A percentile compares a stretch with the other conserved stretches of the same genome.
phyloP scores from a whole-genome alignment of 2,329 filamentous ascomycete genomes.

The Colletotrichum lini region DNA sequence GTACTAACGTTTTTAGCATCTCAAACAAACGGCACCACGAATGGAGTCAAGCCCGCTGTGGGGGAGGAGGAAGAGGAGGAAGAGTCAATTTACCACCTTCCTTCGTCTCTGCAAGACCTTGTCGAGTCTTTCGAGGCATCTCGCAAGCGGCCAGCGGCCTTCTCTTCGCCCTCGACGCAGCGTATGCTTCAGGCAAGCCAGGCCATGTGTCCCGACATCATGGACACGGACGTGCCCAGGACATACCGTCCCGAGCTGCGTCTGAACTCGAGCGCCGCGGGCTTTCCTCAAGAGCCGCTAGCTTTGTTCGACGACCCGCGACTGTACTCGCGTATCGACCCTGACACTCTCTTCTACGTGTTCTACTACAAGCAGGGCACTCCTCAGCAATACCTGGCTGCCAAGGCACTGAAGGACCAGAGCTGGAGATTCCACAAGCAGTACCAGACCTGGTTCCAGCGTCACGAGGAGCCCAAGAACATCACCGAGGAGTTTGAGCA shows the following conservation, averaged over 20 bases:
- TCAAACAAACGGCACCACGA: conserved; percentile 66
- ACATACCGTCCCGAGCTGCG: conserved; percentile 88
- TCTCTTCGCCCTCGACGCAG: conserved; percentile 76
- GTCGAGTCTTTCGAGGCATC: conserved; percentile 91
- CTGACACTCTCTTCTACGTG: conserved; percentile 97
- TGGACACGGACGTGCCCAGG: conserved; percentile 85
- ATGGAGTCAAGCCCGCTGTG: conserved; percentile 67
- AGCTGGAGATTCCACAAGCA: conserved; percentile 99
- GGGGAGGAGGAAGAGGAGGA: conserved; percentile 69
- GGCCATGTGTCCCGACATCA: conserved; percentile 78
- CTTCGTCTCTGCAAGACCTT: conserved; percentile 88
- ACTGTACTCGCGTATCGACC: conserved; percentile 90
- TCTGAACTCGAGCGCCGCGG: conserved; percentile 79
- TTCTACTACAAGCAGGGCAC: conserved; percentile 99
- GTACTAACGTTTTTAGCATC: conserved; percentile 48
- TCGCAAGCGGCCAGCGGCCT: conserved; percentile 76
- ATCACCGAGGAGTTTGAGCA: conserved; percentile 99
- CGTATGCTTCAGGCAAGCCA: conserved; percentile 84
- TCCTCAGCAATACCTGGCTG: conserved; percentile 94
- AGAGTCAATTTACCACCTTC: conserved; percentile 93
- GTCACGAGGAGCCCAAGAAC: conserved; percentile 97
- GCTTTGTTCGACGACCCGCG: conserved; percentile 92
- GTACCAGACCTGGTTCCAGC: conserved; percentile 99
- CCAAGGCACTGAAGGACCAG: conserved; percentile 97
- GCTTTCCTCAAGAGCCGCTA: conserved; percentile 94